Conservation (phyloP, 169 alveolate genomes). For the Cryptosporidium canis region DNA sequence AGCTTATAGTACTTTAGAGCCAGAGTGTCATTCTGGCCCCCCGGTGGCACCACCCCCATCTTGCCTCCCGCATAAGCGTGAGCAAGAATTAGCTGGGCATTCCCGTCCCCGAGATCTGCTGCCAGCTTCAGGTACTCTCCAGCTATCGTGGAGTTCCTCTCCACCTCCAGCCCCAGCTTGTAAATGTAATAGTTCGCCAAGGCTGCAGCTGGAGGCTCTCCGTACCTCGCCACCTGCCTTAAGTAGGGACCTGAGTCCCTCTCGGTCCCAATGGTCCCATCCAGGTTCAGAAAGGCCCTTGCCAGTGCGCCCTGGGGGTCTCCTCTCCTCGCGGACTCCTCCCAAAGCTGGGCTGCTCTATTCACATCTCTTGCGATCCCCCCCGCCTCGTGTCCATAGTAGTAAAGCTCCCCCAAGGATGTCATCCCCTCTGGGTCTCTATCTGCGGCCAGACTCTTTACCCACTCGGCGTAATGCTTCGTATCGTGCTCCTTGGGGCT, state of each 20-base stretch:
- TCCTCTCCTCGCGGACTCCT: constrained; percentile 87
- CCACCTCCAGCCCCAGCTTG: constrained; percentile 82
- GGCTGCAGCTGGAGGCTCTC: constrained; percentile 64
- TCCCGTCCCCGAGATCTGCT: constrained; percentile 86
- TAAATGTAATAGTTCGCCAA: constrained; percentile 65
- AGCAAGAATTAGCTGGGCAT: constrained; percentile 84
- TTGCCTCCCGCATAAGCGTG: constrained; percentile 87
- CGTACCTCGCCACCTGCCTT: constrained; percentile 61
- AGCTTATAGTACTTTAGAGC: constrained; percentile 83
- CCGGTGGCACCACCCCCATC: constrained; percentile 82
- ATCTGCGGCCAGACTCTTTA: constrained; percentile 79
- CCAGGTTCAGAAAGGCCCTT: constrained; percentile 79
- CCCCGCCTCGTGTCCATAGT: constrained; percentile 83
- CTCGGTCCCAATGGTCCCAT: constrained; percentile 73
- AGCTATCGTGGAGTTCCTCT: constrained; percentile 80
- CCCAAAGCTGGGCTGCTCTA: constrained; percentile 85
- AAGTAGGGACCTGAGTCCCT: constrained; percentile 61
- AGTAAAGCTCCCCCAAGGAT: constrained; percentile 86
- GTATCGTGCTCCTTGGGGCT: constrained; percentile 70
- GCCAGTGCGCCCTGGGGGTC: constrained; percentile 87
- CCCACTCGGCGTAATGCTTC: constrained; percentile 79
- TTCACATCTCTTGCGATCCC: constrained; percentile 80
- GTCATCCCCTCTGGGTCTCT: constrained; percentile 83
- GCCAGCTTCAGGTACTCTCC: constrained; percentile 82
- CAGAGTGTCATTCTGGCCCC: constrained; percentile 82